Evolutionary conservation across 2,329 filamentous ascomycete genomes (phyloP).

Genomic region (Botryotinia calthae): DNA sequence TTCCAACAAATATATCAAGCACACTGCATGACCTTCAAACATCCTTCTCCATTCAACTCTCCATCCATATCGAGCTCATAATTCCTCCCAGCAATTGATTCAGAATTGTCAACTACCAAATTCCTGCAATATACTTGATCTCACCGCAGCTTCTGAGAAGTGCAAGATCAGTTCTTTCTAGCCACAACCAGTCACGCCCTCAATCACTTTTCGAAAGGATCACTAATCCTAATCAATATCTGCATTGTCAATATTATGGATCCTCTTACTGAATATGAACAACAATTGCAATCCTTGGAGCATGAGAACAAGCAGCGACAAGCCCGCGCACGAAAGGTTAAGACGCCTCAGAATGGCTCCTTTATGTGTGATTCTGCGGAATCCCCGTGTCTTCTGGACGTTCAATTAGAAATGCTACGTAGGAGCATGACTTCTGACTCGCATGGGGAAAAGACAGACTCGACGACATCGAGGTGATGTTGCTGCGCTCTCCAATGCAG

Average conservation of each 20-base stretch:
- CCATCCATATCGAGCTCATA: background rate
- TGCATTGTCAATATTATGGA: background rate
- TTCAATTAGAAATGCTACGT: slow-evolving; percentile 6
- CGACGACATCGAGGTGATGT: background rate
- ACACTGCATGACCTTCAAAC: background rate
- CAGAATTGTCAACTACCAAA: background rate
- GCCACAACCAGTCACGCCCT: background rate
- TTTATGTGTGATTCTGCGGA: background rate
- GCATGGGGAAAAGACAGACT: background rate
- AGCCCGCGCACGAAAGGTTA: background rate
- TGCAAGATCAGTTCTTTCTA: background rate
- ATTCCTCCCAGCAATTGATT: background rate
- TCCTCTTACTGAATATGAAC: slow-evolving; percentile 1
- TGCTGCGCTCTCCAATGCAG: background rate
- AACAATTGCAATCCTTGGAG: slow-evolving; percentile 7
- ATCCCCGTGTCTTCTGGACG: slow-evolving; percentile 8
- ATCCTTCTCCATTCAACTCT: background rate
- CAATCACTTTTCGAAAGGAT: background rate
- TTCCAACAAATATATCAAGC: slow-evolving; percentile 4
- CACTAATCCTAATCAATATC: background rate
- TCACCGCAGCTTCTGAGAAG: background rate
- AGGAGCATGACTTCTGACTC: slow-evolving; percentile 1
- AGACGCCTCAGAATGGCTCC: background rate
- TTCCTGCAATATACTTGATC: background rate
- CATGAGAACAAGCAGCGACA: slow-evolving; percentile 15